These are phyloP conservation scores for Triticum urartu DNA, from an alignment of 176 grass and related monocot species.

Conservation along the genomic window DNA sequence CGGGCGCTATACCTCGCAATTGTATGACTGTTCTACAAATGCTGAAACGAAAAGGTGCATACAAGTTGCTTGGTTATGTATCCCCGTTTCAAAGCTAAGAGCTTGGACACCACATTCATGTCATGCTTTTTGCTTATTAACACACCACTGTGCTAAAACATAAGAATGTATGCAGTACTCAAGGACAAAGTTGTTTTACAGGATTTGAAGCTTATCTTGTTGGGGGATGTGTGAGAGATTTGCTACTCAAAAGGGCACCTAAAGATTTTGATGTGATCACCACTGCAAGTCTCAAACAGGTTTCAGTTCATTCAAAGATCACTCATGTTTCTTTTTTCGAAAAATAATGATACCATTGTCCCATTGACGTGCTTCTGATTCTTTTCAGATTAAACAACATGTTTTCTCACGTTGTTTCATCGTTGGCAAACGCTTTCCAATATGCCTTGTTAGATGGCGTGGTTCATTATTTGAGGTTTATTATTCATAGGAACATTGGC, in stretches of 20 bases:
- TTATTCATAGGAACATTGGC: constrained; percentile 28
- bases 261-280: constrained; percentile 97
- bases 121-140: constrained; percentile 30
- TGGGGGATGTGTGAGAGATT: constrained; percentile 88
- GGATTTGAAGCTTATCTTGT: constrained; percentile 93
- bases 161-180: constrained; percentile 19
- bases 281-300: constrained; percentile 75
- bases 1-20: constrained; percentile 37
- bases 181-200: constrained; percentile 32
- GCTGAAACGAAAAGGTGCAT: constrained; percentile 55
- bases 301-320: constrained; percentile 37
- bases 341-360: constrained; percentile 21
- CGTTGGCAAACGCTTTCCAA: constrained; percentile 70
- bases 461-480: constrained; percentile 66
- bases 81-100: background rate
- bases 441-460: constrained; percentile 58
- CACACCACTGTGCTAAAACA: background rate
- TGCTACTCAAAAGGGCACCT: constrained; percentile 68
- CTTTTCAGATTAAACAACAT: constrained; percentile 55
- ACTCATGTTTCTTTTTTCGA: constrained; percentile 4
- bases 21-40: constrained; percentile 48
- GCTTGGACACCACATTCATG: constrained; percentile 18
- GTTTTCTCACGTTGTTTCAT: constrained; percentile 47
- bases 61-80: background rate
- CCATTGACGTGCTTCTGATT: constrained; percentile 22